Evolutionary conservation across 1,284 basidiomycete species (phyloP).

Genomic region (Ustilago crameri): DNA sequence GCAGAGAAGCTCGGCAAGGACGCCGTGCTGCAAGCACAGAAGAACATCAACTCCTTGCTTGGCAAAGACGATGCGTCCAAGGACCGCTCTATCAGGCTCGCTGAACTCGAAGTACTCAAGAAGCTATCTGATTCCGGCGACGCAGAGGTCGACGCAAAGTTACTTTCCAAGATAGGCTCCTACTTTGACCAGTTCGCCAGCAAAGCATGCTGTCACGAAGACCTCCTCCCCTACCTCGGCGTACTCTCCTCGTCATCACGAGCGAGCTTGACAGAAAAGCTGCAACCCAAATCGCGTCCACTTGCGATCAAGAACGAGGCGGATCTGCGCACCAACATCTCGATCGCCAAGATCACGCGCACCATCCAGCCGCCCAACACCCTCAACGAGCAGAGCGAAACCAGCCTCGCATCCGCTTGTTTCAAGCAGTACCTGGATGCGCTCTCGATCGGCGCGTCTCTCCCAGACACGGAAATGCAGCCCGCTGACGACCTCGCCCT

Average conservation of each 20-base stretch:
- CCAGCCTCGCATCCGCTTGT: conserved; percentile 2
- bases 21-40: conserved; percentile 27
- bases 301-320: conserved; percentile 23
- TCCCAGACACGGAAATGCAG: conserved; percentile 82
- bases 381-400: conserved; percentile 23
- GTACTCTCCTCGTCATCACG: conserved; percentile 70
- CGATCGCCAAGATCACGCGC: conserved; percentile 44
- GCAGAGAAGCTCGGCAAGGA: conserved; percentile 33
- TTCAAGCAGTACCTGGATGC: conserved; percentile 72
- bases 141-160: conserved; percentile 8
- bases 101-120: conserved; percentile 72
- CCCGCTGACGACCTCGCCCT: conserved; percentile 85
- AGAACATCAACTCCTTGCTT: conserved; percentile 27
- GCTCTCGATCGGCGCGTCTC: conserved; percentile 74
- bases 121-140: conserved; percentile 7
- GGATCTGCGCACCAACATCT: conserved; percentile 35
- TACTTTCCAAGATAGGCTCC: conserved; percentile 48
- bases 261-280: conserved; percentile 18
- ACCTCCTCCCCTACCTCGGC: conserved; percentile 76
- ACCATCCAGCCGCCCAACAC: conserved; percentile 12
- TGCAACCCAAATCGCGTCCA: conserved; percentile 3
- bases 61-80: conserved; percentile 75
- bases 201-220: conserved; percentile 86
- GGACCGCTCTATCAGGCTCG: conserved; percentile 78
- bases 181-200: conserved; percentile 81